phyloP scores from a whole-genome alignment of 208 protist genomes.

The Leishmania amazonensis region DNA sequence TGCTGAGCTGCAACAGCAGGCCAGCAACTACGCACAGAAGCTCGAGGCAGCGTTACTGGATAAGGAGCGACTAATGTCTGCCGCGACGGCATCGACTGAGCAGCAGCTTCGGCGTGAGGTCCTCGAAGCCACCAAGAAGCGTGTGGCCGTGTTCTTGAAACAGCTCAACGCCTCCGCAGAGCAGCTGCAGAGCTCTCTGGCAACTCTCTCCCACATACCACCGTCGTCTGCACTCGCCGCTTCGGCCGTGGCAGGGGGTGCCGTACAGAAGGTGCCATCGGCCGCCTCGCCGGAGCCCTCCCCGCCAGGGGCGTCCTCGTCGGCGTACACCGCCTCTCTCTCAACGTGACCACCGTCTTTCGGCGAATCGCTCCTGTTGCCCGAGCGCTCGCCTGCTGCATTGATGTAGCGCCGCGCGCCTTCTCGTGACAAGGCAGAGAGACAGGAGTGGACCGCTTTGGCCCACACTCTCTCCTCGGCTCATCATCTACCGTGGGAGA shows the following conservation, averaged over 20 bases:
- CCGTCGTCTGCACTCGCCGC: not conserved
- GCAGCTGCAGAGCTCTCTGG: constrained; percentile 16
- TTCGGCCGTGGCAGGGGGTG: not conserved
- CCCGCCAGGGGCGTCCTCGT: not conserved
- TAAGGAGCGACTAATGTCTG: not conserved
- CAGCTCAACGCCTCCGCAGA: constrained; percentile 13
- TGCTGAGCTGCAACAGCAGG: constrained; percentile 22
- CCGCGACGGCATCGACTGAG: not conserved
- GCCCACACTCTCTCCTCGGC: not conserved
- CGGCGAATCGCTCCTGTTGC: not conserved
- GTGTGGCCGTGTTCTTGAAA: constrained; percentile 5
- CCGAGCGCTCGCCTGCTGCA: not conserved
- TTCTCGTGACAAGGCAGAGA: not conserved
- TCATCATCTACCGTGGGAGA: not conserved
- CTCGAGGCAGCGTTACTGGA: constrained; percentile 26
- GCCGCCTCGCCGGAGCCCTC: constrained; percentile 11
- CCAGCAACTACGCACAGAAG: constrained; percentile 7
- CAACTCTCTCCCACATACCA: not conserved
- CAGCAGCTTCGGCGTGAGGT: constrained; percentile 1
- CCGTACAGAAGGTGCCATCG: not conserved
- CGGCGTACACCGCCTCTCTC: not conserved
- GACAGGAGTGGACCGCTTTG: not conserved
- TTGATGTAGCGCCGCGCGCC: not conserved
- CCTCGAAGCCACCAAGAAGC: constrained; percentile 11
- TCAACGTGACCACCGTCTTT: not conserved